Evolutionary conservation across 805 yeast species (phyloP).

Genomic region (Kregervanrija delftensis): DNA sequence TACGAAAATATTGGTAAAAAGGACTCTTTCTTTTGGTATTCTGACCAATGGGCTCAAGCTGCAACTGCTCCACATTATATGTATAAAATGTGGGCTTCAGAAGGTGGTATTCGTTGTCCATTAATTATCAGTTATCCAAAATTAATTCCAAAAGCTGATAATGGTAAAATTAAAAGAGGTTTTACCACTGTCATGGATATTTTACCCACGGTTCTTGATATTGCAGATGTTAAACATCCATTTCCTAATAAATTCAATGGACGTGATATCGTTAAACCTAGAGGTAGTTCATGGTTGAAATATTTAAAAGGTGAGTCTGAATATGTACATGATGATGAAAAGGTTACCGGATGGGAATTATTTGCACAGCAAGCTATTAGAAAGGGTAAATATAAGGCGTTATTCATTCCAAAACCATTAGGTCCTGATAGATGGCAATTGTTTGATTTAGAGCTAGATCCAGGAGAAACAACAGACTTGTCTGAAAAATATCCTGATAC

Average conservation of each 20-base stretch:
- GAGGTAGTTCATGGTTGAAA: conserved; percentile 40
- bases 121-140: conserved; percentile 41
- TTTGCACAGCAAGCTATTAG: conserved; percentile 52
- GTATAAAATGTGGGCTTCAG: conserved; percentile 52
- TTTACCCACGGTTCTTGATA: conserved; percentile 46
- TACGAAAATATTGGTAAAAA: conserved; percentile 41
- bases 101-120: conserved; percentile 57
- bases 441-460: conserved; percentile 31
- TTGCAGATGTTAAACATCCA: conserved; percentile 41
- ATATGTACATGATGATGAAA: conserved; percentile 33
- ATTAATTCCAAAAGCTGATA: conserved; percentile 12
- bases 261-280: conserved; percentile 35
- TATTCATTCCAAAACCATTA: conserved; percentile 41
- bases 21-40: conserved; percentile 45
- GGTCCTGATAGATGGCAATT: conserved; percentile 47
- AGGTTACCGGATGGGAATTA: conserved; percentile 50
- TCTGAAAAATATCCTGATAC: conserved; percentile 30
- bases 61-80: conserved; percentile 50
- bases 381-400: conserved; percentile 41
- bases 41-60: conserved; percentile 58
- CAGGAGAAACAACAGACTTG: conserved; percentile 45
- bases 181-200: conserved; percentile 57
- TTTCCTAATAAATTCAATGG: conserved; percentile 32
- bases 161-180: conserved; percentile 28
- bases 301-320: conserved; percentile 27